Conservation (phyloP, 2,329 filamentous ascomycete genomes). For the Colletotrichum eremochloae region DNA sequence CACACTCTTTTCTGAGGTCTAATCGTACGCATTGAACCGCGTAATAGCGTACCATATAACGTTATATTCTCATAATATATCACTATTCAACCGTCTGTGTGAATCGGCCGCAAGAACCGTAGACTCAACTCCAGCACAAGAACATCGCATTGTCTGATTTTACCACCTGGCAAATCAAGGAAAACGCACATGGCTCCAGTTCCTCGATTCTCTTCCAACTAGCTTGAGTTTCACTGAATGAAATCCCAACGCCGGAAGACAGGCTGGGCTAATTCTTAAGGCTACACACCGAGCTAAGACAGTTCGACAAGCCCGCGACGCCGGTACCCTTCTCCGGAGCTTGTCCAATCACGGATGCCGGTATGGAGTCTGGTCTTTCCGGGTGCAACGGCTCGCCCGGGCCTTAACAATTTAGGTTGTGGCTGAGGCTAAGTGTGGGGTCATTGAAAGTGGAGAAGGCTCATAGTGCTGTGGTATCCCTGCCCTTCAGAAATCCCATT, state of each 20-base stretch:
- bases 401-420: slow-evolving; percentile 41
- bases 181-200: background rate
- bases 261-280: background rate
- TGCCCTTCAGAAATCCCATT: slow-evolving; percentile 40
- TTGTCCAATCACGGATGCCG: background rate
- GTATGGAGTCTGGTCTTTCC: background rate
- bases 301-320: background rate
- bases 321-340: background rate
- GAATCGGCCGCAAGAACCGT: background rate
- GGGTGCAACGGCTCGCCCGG: slow-evolving; percentile 12
- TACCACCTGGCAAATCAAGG: background rate
- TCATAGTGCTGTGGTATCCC: slow-evolving; percentile 23
- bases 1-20: background rate
- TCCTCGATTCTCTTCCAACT: background rate
- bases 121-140: background rate
- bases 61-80: background rate
- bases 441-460: slow-evolving; percentile 24
- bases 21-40: background rate
- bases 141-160: background rate
- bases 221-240: background rate
- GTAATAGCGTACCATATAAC: no score
- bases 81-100: no score
- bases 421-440: slow-evolving; percentile 40
- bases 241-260: background rate
- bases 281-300: background rate